phyloP scores from a whole-genome alignment of 148 eudicot species.

The Persicaria maculosa region DNA sequence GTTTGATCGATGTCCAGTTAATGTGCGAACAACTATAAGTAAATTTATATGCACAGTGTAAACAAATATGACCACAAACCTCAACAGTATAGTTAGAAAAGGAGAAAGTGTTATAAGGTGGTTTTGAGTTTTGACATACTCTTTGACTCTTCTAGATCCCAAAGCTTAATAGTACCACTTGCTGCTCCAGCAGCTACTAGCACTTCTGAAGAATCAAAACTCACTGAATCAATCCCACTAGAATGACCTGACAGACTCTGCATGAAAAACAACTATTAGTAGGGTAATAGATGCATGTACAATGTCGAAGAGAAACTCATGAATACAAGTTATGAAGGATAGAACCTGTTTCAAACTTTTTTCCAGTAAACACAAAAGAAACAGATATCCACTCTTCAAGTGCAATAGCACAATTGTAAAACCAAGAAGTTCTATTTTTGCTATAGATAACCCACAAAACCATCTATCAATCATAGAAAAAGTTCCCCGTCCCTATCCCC shows the following conservation, averaged over 20 bases:
- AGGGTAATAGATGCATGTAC: not conserved
- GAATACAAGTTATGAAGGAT: too few relatives aligned
- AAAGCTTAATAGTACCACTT: constrained; percentile 95
- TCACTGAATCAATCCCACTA: constrained; percentile 93
- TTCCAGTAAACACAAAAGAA: not conserved
- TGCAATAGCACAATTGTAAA: not conserved
- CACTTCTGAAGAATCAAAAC: constrained; percentile 96
- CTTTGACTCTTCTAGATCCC: constrained; percentile 98
- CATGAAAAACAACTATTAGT: constrained; percentile 15
- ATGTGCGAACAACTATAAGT: constrained; percentile 79
- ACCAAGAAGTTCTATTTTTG: not conserved
- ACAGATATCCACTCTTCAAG: not conserved
- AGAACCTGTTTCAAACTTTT: not conserved
- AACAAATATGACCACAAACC: not conserved
- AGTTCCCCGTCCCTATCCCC: not conserved
- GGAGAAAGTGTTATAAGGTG: not conserved
- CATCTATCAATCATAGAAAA: not conserved
- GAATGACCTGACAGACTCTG: constrained; percentile 98
- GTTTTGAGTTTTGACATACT: constrained; percentile 38
- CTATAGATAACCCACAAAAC: not conserved
- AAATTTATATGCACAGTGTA: constrained; percentile 7
- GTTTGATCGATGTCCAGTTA: constrained; percentile 95
- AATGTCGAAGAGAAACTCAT: not conserved
- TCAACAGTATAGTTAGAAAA: not conserved
- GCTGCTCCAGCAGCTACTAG: constrained; percentile 99